Base-by-base conservation (phyloP, 208 protist genomes). In the Angomonas deanei region DNA sequence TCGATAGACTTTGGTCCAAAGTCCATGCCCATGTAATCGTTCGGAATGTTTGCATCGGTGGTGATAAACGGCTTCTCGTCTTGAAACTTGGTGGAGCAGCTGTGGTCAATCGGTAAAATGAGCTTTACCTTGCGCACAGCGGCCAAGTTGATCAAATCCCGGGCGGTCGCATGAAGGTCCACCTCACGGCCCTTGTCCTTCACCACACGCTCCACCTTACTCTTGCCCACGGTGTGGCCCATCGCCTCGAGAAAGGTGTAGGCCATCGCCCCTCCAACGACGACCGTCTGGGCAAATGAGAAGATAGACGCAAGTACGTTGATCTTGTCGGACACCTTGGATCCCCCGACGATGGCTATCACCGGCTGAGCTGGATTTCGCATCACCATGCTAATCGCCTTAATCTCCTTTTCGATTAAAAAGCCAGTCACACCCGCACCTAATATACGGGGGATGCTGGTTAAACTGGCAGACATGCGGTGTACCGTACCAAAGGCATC, bases 401-500 rank as follows among this genome's bases (percentile, higher is more conserved):
- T 91, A 30, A 99, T 92, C 75, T 99, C 99, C 68, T 99, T 99
- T 34, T 98, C 92, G 63, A 99, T 97, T 5, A 99, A 88, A 70
- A 97, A 98, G 56, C 99, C 99, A 24, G 98, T 96, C 15, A 97
- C 98, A n/a, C 97, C 86, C n/a, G 87, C 66, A 27, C 92, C 89
- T 17, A 96, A 70, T 23, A 95, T 72, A 32, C 90, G 85, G 21
- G 92, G 92, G 27, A 97, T 59, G 46, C 88, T 91, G 10, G 89
- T 96, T 83, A 96, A 96, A 46, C 87, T 96, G n/a, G 91, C 93
- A 61, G 99, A 97, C 49, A 97, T 98, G 68, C 99, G 96, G 79
- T 99, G 99, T 19, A 98, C 98, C 8, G 99, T 99, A 77, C 99
- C 99, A 75, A 99, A 99, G 3, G 98, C 98, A 82, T 99, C 98